phyloP scores from a whole-genome alignment of 306 rosid genomes.

The Quillaja saponaria region DNA sequence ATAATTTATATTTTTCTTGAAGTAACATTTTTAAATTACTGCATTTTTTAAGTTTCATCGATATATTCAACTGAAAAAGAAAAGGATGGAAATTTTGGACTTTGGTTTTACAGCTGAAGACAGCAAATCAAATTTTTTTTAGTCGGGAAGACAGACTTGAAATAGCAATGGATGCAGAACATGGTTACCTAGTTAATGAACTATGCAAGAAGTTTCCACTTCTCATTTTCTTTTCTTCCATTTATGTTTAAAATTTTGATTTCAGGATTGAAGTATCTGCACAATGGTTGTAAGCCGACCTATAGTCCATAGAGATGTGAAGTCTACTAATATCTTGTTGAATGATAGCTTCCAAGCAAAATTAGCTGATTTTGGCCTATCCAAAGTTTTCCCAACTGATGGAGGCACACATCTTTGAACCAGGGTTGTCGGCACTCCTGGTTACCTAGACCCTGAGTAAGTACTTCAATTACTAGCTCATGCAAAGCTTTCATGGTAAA shows the following conservation, averaged over 20 bases:
- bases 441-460: conserved; percentile 52
- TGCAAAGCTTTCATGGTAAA: too few species aligned
- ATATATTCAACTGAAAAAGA: too few species aligned
- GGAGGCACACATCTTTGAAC: conserved; percentile 35
- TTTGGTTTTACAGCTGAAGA: conserved; percentile 6
- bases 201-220: neutral
- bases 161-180: conserved; percentile 50
- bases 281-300: conserved; percentile 27
- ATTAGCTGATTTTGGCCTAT: conserved; percentile 54
- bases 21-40: neutral
- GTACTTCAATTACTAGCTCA: conserved; percentile 25
- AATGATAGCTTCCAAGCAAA: conserved; percentile 42
- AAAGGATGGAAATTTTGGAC: neutral
- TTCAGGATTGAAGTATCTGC: conserved; percentile 51
- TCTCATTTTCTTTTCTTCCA: conserved; percentile 8
- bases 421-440: conserved; percentile 42
- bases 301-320: conserved; percentile 56
- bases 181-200: conserved; percentile 36
- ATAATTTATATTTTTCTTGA: too few species aligned
- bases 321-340: conserved; percentile 50
- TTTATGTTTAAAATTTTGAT: conserved; percentile 2
- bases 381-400: conserved; percentile 36
- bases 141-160: conserved; percentile 48
- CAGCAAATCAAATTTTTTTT: conserved; percentile 20
- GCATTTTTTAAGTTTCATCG: neutral